phyloP scores from a whole-genome alignment of 2,329 filamentous ascomycete species.

The Alternaria ventricosa region DNA sequence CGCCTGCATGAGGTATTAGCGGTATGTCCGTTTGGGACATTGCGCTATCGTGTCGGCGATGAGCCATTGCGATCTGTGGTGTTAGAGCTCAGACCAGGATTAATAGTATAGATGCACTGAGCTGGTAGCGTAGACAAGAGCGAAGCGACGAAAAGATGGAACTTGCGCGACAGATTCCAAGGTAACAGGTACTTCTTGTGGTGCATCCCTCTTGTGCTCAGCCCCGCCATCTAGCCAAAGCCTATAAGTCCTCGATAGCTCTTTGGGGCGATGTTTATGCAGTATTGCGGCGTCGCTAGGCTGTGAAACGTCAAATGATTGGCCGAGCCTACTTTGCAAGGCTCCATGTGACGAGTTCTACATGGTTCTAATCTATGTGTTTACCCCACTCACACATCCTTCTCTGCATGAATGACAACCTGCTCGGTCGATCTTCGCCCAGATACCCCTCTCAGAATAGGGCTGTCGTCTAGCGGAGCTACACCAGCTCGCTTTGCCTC shows the following conservation, averaged over 20 bases:
- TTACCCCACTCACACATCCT: not conserved
- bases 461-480: conserved; percentile 31
- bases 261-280: not conserved
- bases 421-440: not conserved
- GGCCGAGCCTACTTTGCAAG: not conserved
- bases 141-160: not conserved
- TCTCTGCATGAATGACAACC: not conserved
- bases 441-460: not conserved
- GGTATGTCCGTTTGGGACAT: too few relatives aligned
- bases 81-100: too few relatives aligned
- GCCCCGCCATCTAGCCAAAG: too few relatives aligned
- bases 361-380: too few relatives aligned
- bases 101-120: too few relatives aligned
- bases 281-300: not conserved
- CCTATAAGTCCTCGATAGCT: too few relatives aligned
- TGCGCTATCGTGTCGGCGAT: too few relatives aligned
- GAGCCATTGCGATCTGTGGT: too few relatives aligned
- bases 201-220: not conserved
- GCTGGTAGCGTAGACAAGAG: not conserved
- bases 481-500: conserved; percentile 53
- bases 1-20: too few relatives aligned
- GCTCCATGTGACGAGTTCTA: too few relatives aligned
- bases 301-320: not conserved
- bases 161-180: rapidly evolving
- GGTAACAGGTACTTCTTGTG: not conserved